A percentile compares a stretch with the other conserved stretches of the same genome.
Evolutionary conservation across 805 yeast species (phyloP).

Genomic region (Candida golubevii): DNA sequence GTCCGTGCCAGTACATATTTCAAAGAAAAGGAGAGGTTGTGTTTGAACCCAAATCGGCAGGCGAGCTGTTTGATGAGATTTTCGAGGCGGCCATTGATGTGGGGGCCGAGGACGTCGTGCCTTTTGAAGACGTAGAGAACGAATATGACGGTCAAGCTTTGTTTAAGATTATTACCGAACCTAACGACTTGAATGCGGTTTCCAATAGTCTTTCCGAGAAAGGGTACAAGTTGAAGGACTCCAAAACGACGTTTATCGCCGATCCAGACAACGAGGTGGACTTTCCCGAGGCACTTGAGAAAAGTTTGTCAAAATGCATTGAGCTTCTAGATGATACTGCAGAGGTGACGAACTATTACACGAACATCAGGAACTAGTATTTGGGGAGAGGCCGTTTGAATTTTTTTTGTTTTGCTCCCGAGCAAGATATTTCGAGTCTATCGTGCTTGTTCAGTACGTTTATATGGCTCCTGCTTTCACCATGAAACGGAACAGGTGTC

Average conservation of each 20-base stretch:
- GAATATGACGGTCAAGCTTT: constrained; percentile 34
- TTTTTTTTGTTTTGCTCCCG: too few relatives aligned
- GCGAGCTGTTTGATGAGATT: constrained; percentile 53
- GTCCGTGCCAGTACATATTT: constrained; percentile 78
- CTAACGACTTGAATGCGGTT: constrained; percentile 56
- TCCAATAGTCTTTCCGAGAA: constrained; percentile 52
- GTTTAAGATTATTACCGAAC: constrained; percentile 55
- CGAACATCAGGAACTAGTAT: constrained; percentile 45
- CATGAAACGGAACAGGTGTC: too few relatives aligned
- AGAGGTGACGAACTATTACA: constrained; percentile 77
- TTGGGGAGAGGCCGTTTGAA: too few relatives aligned
- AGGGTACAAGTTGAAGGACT: constrained; percentile 60
- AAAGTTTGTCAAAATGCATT: constrained; percentile 54
- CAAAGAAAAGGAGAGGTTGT: constrained; percentile 71
- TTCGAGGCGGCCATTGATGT: constrained; percentile 73
- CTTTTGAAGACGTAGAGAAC: constrained; percentile 37
- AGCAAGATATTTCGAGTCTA: too few relatives aligned
- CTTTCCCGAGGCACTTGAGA: constrained; percentile 49
- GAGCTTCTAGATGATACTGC: constrained; percentile 68
- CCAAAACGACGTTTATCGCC: constrained; percentile 66
- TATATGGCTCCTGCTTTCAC: too few relatives aligned
- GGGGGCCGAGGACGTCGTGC: constrained; percentile 78
- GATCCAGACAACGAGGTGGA: constrained; percentile 56
- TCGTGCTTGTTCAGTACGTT: too few relatives aligned
- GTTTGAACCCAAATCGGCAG: constrained; percentile 37